Percentiles rank a stretch among this genome's conserved stretches.
Evolutionary conservation across 73 alveolate genomes (phyloP).

Genomic region (Strombidium stylifer): DNA sequence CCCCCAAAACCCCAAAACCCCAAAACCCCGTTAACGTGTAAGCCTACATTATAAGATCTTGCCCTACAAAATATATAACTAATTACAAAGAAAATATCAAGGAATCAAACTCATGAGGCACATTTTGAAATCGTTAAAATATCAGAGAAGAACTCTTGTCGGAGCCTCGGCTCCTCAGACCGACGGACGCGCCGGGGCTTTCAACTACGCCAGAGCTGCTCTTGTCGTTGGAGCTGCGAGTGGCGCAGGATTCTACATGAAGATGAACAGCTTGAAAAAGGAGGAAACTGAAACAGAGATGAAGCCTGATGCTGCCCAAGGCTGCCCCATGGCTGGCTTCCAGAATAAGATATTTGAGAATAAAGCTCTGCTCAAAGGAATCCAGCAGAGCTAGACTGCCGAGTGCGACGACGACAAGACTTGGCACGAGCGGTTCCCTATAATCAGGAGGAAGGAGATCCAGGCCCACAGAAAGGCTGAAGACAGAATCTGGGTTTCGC

Average conservation of each 20-base stretch:
- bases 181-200: too few relatives aligned
- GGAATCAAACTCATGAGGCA: too few relatives aligned
- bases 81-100: too few relatives aligned
- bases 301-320: not conserved
- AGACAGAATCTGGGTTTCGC: constrained; percentile 38
- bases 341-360: not conserved
- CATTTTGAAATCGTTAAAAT: too few relatives aligned
- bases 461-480: constrained; percentile 21
- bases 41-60: too few relatives aligned
- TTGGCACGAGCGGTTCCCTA: not conserved
- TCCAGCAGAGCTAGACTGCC: too few relatives aligned
- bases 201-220: too few relatives aligned
- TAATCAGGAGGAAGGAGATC: constrained; percentile 4
- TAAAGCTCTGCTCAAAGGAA: not conserved
- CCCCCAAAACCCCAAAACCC: not conserved
- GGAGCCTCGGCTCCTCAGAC: too few relatives aligned
- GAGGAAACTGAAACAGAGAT: not conserved
- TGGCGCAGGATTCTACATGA: not conserved
- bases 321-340: not conserved
- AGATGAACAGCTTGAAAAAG: too few relatives aligned
- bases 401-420: not conserved
- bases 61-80: too few relatives aligned
- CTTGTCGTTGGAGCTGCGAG: too few relatives aligned
- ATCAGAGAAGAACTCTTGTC: too few relatives aligned
- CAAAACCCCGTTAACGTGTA: not conserved